Evolutionary conservation across 305 asterid genomes (phyloP), one percentile per base, ranked within the genome.

Genomic region (Withania somnifera): DNA sequence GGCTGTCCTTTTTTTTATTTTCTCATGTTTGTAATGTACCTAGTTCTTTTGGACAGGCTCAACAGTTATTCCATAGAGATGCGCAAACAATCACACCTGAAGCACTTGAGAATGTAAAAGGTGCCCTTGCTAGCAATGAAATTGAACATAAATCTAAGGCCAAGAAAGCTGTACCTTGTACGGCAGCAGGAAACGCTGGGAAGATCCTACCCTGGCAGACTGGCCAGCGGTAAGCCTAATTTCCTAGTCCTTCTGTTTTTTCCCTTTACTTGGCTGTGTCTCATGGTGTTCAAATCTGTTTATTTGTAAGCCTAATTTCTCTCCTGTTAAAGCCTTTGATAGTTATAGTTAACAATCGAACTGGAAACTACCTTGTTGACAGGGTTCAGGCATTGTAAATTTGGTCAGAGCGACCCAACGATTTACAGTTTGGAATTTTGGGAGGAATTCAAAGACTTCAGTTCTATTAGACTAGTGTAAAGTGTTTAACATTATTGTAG

Each of bases 101-200:
- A 88, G 99, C 98, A 56, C 97, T 96, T 77, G 93, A 94, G 89
- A 91, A 95, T 81, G 98, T 96, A 83, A 96, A 96, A 88, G 99
- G 98, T 86, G 99, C 99, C 15, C 93, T 96, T 78, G 99, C 98
- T 14, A 94, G 90, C 90, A 92, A 97, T 53, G 97, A 93, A 85
- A 88, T 90, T 9, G 98, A 96, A 86, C 94, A 93, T 88, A 93
- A 94, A 89, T 97, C 93, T n/a, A 97, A 94, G 87, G 92, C 95
- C 36, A 94, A 93, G 87, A 96, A 93, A 89, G 95, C 97, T 42
- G 42, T 94, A 83, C 98, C 98, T 26, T 88, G 99, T 66, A 93
- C 93, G 87, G 99, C 99, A 57, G 99, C 98, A 7, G 98, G 99
- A 71, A 98, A 94, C 15, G 89, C 60, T 96, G 99, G 99, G 98